Evolutionary conservation across 2,329 filamentous ascomycete genomes (phyloP), one percentile per base, ranked within the genome.

Genomic region (Sporothrix brunneoviolacea): DNA sequence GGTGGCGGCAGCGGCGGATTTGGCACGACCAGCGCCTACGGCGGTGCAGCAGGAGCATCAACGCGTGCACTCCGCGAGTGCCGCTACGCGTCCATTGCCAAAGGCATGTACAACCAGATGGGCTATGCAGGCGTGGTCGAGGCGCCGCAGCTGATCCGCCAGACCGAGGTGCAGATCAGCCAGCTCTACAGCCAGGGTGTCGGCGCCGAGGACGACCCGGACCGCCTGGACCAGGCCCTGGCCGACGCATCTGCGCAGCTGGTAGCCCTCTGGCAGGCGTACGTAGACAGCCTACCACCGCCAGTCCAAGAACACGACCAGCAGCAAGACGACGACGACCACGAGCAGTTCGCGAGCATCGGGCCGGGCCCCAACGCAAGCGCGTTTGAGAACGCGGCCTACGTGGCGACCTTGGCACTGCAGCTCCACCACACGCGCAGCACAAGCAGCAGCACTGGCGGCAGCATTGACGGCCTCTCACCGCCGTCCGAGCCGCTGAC

Each of bases 341-440:
- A 75, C 56, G 79, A 79, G 60, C 75, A 80, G 48, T 68, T 70
- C 36, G 75, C 76, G 18, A 80, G 79, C 39, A 82, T 89, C 61
- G 86, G 83, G 0, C 86, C 81, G 27, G 80, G 79, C 3, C 70
- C 78, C 9, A 68, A 78, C 32, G 75, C 81, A 2, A 75, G 81
- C 4, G 69, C 83, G 6, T 82, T 89, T 53, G 76, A 83, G 48
- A 91, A 91, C 62, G 90, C 91, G 4, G 78, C 81, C 50, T 95
- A 84, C 59, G 64, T 96, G n/a, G 84, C 86, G 15, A 82, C 82
- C 27, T 73, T 96, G 21, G 75, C 94, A 33, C 76, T 97, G 33
- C 82, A 82, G 55, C 78, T 96, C 50, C 85, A 91, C 59, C 88
- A 95, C 66, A 76, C 76, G 9, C 70, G 76, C 13, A 72, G 72